phyloP scores from a whole-genome alignment of 2,329 filamentous ascomycete genomes.

The Aspergillus pseudoterreus region DNA sequence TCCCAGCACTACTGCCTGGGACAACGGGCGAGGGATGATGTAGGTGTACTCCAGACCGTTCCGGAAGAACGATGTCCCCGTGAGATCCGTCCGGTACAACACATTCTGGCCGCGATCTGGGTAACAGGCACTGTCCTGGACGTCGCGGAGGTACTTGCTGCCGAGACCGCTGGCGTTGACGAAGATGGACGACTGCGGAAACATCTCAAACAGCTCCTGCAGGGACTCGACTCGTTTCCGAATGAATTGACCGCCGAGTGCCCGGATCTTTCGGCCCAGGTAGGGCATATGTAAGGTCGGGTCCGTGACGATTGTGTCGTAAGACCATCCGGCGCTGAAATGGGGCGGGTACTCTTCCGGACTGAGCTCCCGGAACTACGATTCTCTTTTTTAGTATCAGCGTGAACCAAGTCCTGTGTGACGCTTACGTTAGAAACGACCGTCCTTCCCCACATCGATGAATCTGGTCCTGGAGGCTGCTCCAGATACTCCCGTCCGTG shows the following conservation, averaged over 20 bases:
- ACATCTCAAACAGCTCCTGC: conserved; percentile 31
- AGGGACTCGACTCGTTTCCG: conserved; percentile 32
- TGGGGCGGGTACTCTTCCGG: conserved; percentile 29
- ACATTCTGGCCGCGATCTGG: conserved; percentile 38
- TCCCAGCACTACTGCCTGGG: conserved; percentile 31
- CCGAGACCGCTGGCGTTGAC: conserved; percentile 39
- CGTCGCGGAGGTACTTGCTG: conserved; percentile 31
- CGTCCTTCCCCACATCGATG: conserved; percentile 33
- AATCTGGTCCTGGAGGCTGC: conserved; percentile 27
- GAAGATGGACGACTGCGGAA: conserved; percentile 33
- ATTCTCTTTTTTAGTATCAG: too few relatives aligned
- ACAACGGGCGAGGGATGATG: conserved; percentile 34
- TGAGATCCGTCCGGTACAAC: conserved; percentile 29
- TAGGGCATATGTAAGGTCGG: conserved; percentile 37
- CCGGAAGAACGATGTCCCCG: conserved; percentile 31
- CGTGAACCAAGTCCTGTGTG: too few relatives aligned
- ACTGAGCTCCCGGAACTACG: conserved; percentile 31
- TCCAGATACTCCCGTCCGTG: conserved; percentile 35
- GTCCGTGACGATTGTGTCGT: conserved; percentile 36
- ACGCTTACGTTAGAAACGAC: conserved; percentile 31
- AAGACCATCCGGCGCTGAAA: conserved; percentile 33
- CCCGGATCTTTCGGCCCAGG: conserved; percentile 24
- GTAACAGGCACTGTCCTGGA: conserved; percentile 33
- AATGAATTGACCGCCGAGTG: conserved; percentile 32
- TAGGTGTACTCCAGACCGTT: conserved; percentile 39